phyloP scores from a whole-genome alignment of 148 eudicot species.

The Camellia granthamiana region DNA sequence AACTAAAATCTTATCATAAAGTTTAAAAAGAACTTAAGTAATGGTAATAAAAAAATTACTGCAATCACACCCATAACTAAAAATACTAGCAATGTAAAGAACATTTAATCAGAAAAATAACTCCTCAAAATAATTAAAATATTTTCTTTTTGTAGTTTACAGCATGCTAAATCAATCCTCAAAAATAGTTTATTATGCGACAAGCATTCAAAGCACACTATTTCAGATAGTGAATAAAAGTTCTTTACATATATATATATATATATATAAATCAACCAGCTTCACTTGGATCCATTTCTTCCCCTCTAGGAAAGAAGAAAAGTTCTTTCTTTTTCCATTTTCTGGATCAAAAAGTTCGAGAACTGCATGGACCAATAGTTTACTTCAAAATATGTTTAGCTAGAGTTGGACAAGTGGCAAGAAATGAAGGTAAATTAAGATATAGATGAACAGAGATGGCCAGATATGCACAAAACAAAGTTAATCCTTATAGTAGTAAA shows the following conservation, averaged over 20 bases:
- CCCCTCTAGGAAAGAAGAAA: not conserved
- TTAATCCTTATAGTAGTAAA: not conserved
- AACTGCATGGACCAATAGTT: not conserved
- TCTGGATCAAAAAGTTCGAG: not conserved
- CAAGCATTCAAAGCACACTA: not conserved
- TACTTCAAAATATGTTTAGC: not conserved
- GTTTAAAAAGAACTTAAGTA: not conserved
- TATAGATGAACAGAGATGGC: not conserved
- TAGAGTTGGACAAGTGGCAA: not conserved
- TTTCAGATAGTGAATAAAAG: not conserved
- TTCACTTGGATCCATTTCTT: not conserved
- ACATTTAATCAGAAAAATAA: conserved; percentile 8
- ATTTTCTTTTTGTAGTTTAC: not conserved
- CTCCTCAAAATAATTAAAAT: not conserved
- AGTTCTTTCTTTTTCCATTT: not conserved
- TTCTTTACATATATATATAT: not conserved
- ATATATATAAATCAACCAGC: conserved; percentile 1
- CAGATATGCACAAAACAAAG: not conserved
- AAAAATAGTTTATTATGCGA: not conserved
- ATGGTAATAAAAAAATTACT: not conserved
- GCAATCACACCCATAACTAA: not conserved
- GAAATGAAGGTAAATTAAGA: not conserved
- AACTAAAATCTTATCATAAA: conserved; percentile 5
- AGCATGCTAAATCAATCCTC: not conserved
- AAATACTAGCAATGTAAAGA: not conserved